phyloP scores from a whole-genome alignment of 768 basidiomycete species.

The Phylloporus sp. region DNA sequence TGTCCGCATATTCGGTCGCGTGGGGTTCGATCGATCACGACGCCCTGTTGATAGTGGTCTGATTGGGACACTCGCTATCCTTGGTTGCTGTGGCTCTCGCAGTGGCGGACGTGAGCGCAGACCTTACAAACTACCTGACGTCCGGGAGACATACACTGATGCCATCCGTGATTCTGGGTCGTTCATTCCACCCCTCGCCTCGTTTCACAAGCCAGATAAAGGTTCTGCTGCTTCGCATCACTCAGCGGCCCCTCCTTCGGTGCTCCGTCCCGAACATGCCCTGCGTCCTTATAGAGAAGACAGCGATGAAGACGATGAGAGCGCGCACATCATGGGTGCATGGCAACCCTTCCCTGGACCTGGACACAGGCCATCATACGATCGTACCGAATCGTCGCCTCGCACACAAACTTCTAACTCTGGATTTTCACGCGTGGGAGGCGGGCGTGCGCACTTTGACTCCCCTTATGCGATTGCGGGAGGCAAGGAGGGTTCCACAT shows the following conservation, averaged over 20 bases:
- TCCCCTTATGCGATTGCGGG: conserved; percentile 76
- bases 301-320: conserved; percentile 65
- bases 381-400: conserved; percentile 26
- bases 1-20: conserved; percentile 70
- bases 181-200: conserved; percentile 42
- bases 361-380: conserved; percentile 19
- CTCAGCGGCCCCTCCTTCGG: conserved; percentile 60
- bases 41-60: conserved; percentile 83
- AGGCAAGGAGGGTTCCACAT: conserved; percentile 47
- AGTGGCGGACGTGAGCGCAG: conserved; percentile 29
- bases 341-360: conserved; percentile 73
- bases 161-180: conserved; percentile 42
- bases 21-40: conserved; percentile 81
- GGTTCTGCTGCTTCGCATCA: conserved; percentile 33
- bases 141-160: conserved; percentile 24
- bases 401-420: conserved; percentile 36
- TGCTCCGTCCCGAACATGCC: conserved; percentile 77
- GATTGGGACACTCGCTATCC: conserved; percentile 73
- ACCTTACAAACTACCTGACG: conserved; percentile 24
- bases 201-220: conserved; percentile 28
- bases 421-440: conserved; percentile 84
- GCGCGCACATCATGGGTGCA: conserved; percentile 90
- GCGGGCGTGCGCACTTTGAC: conserved; percentile 83
- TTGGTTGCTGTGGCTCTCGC: conserved; percentile 62
- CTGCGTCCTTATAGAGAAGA: conserved; percentile 73